Percentiles rank a stretch among this genome's conserved stretches.
These are phyloP conservation scores for Heterobasidion occidentale DNA, from an alignment of 1,284 basidiomycete genomes.

Conservation along the genomic window DNA sequence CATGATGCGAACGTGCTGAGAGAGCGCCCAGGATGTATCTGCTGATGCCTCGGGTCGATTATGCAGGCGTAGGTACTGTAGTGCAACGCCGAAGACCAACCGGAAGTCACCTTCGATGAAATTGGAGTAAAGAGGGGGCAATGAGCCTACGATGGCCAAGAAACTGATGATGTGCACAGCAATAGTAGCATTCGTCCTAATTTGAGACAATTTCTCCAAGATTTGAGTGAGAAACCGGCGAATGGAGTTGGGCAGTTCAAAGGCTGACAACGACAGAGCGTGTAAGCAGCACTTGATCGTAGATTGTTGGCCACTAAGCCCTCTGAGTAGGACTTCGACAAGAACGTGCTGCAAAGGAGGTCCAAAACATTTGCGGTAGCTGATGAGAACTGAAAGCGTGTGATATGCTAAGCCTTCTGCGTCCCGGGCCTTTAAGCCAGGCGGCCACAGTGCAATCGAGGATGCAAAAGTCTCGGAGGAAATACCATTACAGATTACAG, in stretches of 20 bases:
- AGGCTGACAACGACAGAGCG: slow-evolving; percentile 82
- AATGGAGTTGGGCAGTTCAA: slow-evolving; percentile 83
- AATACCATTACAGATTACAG: slow-evolving; percentile 65
- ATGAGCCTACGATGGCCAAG: slow-evolving; percentile 81
- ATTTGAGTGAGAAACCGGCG: slow-evolving; percentile 78
- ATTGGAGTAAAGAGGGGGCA: slow-evolving; percentile 78
- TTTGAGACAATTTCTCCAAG: slow-evolving; percentile 84
- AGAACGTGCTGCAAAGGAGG: slow-evolving; percentile 63
- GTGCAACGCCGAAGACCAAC: slow-evolving; percentile 90
- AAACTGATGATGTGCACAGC: slow-evolving; percentile 96
- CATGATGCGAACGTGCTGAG: slow-evolving; percentile 91
- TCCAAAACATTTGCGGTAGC: slow-evolving; percentile 81
- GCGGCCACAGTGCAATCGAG: slow-evolving; percentile 55
- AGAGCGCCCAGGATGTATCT: slow-evolving; percentile 78
- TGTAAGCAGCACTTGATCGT: slow-evolving; percentile 92
- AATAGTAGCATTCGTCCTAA: slow-evolving; percentile 92
- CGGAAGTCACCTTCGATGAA: slow-evolving; percentile 92
- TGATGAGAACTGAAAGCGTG: slow-evolving; percentile 82
- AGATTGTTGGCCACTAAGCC: slow-evolving; percentile 71
- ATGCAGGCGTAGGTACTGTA: slow-evolving; percentile 93
- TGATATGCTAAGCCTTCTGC: slow-evolving; percentile 87
- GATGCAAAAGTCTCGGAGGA: slow-evolving; percentile 52
- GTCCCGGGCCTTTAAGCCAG: slow-evolving; percentile 68
- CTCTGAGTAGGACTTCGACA: slow-evolving; percentile 79
- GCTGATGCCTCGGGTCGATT: slow-evolving; percentile 60